phyloP scores from a whole-genome alignment of 352 stramenopile species.

The Thraustotheca clavata region DNA sequence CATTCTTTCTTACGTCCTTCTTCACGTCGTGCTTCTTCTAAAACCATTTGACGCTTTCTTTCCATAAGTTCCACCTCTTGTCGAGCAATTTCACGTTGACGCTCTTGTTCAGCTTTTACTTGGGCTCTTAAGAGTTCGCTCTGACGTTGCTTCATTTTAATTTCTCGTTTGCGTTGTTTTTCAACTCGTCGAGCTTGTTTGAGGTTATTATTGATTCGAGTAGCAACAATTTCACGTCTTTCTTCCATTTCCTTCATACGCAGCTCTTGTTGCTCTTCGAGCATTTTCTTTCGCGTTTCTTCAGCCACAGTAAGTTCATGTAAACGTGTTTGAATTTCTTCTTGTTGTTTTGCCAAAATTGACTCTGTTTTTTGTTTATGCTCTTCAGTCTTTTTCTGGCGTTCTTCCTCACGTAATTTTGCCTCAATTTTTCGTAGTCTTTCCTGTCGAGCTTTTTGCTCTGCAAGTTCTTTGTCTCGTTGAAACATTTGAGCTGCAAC shows the following conservation, averaged over 20 bases:
- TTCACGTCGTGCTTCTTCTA: slow-evolving; percentile 59
- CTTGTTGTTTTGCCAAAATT: slow-evolving; percentile 50
- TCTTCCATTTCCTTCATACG: slow-evolving; percentile 59
- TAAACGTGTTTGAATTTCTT: slow-evolving; percentile 51
- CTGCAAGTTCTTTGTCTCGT: slow-evolving; percentile 56
- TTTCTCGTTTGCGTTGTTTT: slow-evolving; percentile 51
- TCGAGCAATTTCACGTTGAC: slow-evolving; percentile 41
- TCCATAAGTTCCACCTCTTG: slow-evolving; percentile 65
- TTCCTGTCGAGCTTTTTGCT: slow-evolving; percentile 73
- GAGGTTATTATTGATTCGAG: slow-evolving; percentile 62
- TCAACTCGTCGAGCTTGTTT: slow-evolving; percentile 56
- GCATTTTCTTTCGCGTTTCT: slow-evolving; percentile 51
- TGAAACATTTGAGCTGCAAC: slow-evolving; percentile 60
- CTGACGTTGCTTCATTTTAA: slow-evolving; percentile 49
- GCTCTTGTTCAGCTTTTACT: slow-evolving; percentile 53
- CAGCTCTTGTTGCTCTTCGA: slow-evolving; percentile 60
- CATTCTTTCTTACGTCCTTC: slow-evolving; percentile 66
- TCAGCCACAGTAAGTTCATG: slow-evolving; percentile 57
- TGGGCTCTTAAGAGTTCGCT: slow-evolving; percentile 18
- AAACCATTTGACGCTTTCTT: slow-evolving; percentile 54
- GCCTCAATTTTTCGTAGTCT: slow-evolving; percentile 54
- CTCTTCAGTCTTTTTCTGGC: slow-evolving; percentile 65
- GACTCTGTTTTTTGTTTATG: slow-evolving; percentile 48
- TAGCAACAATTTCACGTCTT: slow-evolving; percentile 39
- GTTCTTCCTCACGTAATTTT: slow-evolving; percentile 55